Percentiles rank a stretch among this genome's conserved stretches.
Evolutionary conservation across 108 stramenopile genomes (phyloP).

Genomic region (Pseudonitzschia delicatissima): DNA sequence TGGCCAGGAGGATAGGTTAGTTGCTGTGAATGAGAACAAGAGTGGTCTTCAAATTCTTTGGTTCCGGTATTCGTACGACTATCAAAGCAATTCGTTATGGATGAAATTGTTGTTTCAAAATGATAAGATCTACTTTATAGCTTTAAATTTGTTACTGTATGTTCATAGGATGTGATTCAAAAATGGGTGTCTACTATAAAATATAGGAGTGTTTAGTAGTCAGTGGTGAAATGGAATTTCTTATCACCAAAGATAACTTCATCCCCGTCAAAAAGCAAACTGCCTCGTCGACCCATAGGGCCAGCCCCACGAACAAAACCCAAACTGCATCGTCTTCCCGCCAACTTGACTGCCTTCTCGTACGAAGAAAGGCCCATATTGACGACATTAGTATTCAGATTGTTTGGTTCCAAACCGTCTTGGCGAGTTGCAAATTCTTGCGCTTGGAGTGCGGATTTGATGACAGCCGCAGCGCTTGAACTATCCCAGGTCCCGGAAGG

Average conservation of each 20-base stretch:
- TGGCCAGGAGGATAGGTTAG: no score
- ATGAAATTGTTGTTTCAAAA: neutral
- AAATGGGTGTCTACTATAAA: neutral
- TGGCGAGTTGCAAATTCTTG: neutral
- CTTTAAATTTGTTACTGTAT: neutral
- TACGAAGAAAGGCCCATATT: neutral
- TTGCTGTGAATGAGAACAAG: neutral
- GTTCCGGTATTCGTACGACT: no score
- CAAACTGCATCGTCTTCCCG: neutral
- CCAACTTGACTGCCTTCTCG: neutral
- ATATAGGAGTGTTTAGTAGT: neutral
- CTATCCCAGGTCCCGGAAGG: neutral
- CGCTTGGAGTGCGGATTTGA: neutral
- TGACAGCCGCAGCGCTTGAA: neutral
- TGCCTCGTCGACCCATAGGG: neutral
- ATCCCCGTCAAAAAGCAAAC: neutral
- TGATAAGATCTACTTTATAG: no score
- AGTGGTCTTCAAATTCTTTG: neutral
- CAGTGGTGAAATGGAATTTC: conserved; percentile 1
- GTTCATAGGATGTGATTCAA: no score
- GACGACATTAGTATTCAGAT: neutral
- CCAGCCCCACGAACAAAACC: neutral
- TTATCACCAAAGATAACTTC: neutral
- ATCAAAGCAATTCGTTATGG: neutral
- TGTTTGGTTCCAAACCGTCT: neutral